These are phyloP conservation scores for Didymellaceae sp. DNA, from an alignment of 2,329 filamentous ascomycete genomes.

Conservation along the genomic window DNA sequence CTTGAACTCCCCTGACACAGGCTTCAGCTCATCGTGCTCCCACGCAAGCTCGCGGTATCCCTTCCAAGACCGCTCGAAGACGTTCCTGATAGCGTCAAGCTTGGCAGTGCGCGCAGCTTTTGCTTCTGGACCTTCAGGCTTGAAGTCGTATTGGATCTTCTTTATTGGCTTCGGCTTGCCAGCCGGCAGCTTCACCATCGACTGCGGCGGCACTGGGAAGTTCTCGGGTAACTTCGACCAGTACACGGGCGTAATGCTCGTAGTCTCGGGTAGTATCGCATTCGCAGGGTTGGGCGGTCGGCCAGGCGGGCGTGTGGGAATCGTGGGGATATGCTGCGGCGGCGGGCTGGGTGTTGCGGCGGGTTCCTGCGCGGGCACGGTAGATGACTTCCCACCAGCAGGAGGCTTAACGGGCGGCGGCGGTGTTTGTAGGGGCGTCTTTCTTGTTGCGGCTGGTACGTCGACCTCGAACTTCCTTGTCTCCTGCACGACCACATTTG, in stretches of 20 bases:
- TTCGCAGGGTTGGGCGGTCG: conserved; percentile 24
- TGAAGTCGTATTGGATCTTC: conserved; percentile 76
- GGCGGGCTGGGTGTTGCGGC: conserved; percentile 16
- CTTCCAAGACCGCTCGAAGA: conserved; percentile 79
- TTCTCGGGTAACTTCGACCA: conserved; percentile 78
- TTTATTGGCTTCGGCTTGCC: conserved; percentile 74
- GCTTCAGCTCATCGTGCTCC: conserved; percentile 84
- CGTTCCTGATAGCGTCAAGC: conserved; percentile 70
- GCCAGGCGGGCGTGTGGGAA: conserved; percentile 22
- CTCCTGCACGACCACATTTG: conserved; percentile 38
- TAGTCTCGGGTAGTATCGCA: conserved; percentile 28
- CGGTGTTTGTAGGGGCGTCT: conserved; percentile 33
- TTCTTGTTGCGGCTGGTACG: conserved; percentile 39
- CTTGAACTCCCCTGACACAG: conserved; percentile 69
- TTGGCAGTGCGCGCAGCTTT: conserved; percentile 67
- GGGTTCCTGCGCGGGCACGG: conserved; percentile 20
- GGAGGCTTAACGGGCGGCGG: conserved; percentile 31
- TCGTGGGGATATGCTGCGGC: conserved; percentile 22
- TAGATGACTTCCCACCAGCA: conserved; percentile 24
- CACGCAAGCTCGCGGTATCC: conserved; percentile 83
- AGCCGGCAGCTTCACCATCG: conserved; percentile 77
- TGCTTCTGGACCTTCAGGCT: conserved; percentile 62
- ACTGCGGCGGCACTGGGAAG: conserved; percentile 75
- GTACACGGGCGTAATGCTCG: conserved; percentile 56
- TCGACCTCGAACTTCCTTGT: conserved; percentile 42